phyloP scores from a whole-genome alignment of 768 basidiomycete genomes.

The Plicaturopsis crispa region DNA sequence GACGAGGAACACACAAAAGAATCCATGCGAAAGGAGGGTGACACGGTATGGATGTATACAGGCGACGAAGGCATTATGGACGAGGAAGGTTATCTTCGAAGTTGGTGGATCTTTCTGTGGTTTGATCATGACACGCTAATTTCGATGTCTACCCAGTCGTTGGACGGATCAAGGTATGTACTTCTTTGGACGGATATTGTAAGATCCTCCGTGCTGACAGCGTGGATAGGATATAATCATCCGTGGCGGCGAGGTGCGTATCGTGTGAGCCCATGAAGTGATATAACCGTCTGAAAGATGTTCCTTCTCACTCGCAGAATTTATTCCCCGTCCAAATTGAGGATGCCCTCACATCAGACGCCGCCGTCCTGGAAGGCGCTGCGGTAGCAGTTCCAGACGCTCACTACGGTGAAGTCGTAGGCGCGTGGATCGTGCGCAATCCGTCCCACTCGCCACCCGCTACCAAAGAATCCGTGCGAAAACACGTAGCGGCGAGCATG shows the following conservation, averaged over 20 bases:
- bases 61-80: slow-evolving; percentile 81
- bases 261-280: not conserved
- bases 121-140: not conserved
- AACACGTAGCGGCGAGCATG: slow-evolving; percentile 49
- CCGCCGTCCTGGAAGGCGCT: slow-evolving; percentile 61
- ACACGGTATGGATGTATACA: slow-evolving; percentile 74
- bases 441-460: slow-evolving; percentile 18
- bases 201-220: not conserved
- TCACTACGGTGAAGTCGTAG: slow-evolving; percentile 72
- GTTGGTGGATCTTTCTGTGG: slow-evolving; percentile 25
- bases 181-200: not conserved
- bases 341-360: slow-evolving; percentile 53
- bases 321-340: slow-evolving; percentile 83
- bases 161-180: slow-evolving; percentile 64
- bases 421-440: slow-evolving; percentile 53
- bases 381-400: slow-evolving; percentile 64
- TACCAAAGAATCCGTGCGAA: slow-evolving; percentile 41
- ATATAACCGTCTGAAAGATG: not conserved
- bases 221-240: slow-evolving; percentile 72
- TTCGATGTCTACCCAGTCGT: slow-evolving; percentile 42
- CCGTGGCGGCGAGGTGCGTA: slow-evolving; percentile 69
- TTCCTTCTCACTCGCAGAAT: slow-evolving; percentile 38
- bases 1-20: slow-evolving; percentile 58
- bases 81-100: slow-evolving; percentile 68
- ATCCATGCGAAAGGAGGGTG: slow-evolving; percentile 39